Evolutionary conservation across 2,329 filamentous ascomycete species (phyloP), one percentile per base, ranked within the genome.

Genomic region (Exutisphaerella laricina): DNA sequence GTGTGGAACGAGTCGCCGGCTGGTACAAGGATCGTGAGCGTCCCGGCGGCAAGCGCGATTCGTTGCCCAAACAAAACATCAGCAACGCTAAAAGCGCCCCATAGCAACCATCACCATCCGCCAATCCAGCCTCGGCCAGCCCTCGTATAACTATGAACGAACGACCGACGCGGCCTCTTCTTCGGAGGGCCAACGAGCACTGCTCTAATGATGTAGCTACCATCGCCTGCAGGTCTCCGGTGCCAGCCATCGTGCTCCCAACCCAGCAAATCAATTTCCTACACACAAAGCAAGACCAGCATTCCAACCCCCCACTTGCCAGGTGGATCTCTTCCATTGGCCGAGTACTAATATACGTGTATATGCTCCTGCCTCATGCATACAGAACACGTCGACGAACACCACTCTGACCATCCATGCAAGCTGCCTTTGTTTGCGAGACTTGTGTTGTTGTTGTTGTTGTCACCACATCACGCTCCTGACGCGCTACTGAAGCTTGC

Each of bases 271-370:
- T n/a, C 14, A 30, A 43, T 23, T 16, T 35, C 33, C 17, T 35
- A 35, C 20, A 30, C 40, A 22, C 32, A 16, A 22, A 41, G 39
- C 39, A 17, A 34, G 30, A 41, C 39, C 30, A 35, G 30, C 39
- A 28, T 35, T 13, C 20, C 10, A 16, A 23, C 20, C 20, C 39
- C 12, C 23, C 40, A 43, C 40, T 33, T 2, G n/a, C 12, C 28
- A n/a, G 33, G 30, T 37, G 40, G 40, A 28, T 17, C 9, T 10
- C 13, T 16, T 37, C 28, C 32, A 43, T 43, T 43, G 32, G 40
- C 32, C 16, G 14, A 31, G n/a, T 18, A 16, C 14, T 3, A 8
- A n/a, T 9, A 12, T 29, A 18, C 25, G 14, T n/a, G 18, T 10
- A 5, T 3, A 10, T 13, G 10, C 25, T 39, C 16, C 14, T 13